A percentile compares a stretch with the other conserved stretches of the same genome.
Conservation (phyloP, 2,329 filamentous ascomycete genomes). For the Neurospora sp. region DNA sequence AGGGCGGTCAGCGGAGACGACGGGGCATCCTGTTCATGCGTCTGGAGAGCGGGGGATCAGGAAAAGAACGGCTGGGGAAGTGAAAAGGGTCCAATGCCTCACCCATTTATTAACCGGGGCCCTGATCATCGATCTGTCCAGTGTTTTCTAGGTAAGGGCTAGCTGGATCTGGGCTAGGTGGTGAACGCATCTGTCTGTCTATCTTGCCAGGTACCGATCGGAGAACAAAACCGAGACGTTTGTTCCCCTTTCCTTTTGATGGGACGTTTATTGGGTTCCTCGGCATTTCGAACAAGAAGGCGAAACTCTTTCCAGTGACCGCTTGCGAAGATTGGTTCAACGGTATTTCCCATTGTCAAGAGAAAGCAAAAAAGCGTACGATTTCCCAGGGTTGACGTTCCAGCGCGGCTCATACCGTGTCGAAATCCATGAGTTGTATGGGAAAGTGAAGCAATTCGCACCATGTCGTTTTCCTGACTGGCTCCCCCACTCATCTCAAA, state of each 20-base stretch:
- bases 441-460: background rate
- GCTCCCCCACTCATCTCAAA: no score
- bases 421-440: background rate
- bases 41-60: background rate
- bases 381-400: background rate
- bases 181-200: background rate
- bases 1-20: background rate
- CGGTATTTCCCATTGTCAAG: background rate
- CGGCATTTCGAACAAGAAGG: background rate
- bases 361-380: background rate
- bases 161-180: background rate
- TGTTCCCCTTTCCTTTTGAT: background rate
- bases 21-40: background rate
- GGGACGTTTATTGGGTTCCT: background rate
- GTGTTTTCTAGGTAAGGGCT: fast-evolving
- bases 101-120: background rate
- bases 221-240: background rate
- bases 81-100: no score
- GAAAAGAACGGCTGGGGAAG: background rate
- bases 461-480: background rate
- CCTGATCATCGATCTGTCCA: background rate
- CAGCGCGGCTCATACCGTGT: background rate
- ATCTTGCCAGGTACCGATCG: background rate
- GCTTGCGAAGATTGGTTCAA: background rate
- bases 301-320: background rate